A percentile compares a stretch with the other conserved stretches of the same genome.
Evolutionary conservation across 306 rosid species (phyloP).

Genomic region (Medicago truncatula): DNA sequence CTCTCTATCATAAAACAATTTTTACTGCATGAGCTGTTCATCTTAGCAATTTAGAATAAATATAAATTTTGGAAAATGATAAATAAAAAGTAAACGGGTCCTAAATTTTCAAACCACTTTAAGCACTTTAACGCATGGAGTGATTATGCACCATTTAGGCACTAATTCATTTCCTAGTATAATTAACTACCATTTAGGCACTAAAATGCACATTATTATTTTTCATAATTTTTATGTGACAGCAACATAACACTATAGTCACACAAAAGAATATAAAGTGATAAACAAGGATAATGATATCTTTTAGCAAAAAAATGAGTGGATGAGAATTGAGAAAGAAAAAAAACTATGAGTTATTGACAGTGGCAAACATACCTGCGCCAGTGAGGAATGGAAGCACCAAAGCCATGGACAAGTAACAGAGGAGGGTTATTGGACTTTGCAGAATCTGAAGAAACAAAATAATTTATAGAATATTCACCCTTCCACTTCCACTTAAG

Average conservation of each 20-base stretch:
- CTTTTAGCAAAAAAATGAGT: slow-evolving; percentile 18
- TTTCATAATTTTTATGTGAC: slow-evolving; percentile 32
- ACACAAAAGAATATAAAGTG: slow-evolving; percentile 20
- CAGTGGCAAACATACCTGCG: slow-evolving; percentile 60
- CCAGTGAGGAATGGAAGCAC: slow-evolving; percentile 96
- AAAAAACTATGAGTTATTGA: slow-evolving; percentile 24
- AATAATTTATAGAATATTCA: slow-evolving; percentile 68
- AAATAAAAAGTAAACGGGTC: too few species aligned
- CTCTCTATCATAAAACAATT: too few species aligned
- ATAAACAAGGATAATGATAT: slow-evolving; percentile 38
- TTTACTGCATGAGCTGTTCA: too few species aligned
- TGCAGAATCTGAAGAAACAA: slow-evolving; percentile 58
- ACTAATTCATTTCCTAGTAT: not conserved
- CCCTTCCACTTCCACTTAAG: slow-evolving; percentile 83
- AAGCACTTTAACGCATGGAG: too few species aligned
- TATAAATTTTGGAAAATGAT: too few species aligned
- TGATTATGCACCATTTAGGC: too few species aligned
- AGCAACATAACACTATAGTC: not conserved
- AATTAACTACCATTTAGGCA: not conserved
- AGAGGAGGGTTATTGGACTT: slow-evolving; percentile 57
- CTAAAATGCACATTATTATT: not conserved
- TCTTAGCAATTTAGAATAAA: too few species aligned
- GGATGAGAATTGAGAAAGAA: slow-evolving; percentile 28
- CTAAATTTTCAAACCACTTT: too few species aligned
- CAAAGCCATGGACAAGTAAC: slow-evolving; percentile 93